A percentile compares a stretch with the other conserved stretches of the same genome.
Conservation (phyloP, 495 filamentous ascomycete genomes). For the Apiosordaria backusii region DNA sequence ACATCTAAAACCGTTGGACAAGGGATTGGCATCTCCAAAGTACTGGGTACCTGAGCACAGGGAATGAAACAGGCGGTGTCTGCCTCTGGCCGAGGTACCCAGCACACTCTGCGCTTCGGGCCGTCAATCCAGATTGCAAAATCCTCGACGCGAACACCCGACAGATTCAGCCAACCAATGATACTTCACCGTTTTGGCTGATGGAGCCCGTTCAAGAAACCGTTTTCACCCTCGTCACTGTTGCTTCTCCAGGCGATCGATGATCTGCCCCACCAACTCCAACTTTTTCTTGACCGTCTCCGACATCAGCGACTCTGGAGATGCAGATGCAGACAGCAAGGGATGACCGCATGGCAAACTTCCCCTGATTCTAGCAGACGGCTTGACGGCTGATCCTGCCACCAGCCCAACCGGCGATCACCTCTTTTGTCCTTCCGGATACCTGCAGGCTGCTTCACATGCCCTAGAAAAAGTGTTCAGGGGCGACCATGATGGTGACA, state of each 20-base stretch:
- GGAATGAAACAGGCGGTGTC: neutral
- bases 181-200: conserved; percentile 4
- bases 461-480: neutral
- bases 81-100: conserved; percentile 21
- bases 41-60: conserved; percentile 17
- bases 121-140: conserved; percentile 36
- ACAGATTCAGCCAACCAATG: conserved; percentile 30
- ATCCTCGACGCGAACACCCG: conserved; percentile 17
- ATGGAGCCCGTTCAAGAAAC: conserved; percentile 23
- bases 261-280: conserved; percentile 9
- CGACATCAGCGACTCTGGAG: conserved; percentile 1
- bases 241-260: conserved; percentile 1
- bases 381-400: neutral
- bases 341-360: conserved; percentile 4
- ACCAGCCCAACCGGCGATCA: neutral
- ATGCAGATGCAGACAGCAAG: conserved; percentile 15
- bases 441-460: too few relatives aligned
- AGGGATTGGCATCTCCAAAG: neutral
- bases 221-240: conserved; percentile 12
- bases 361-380: neutral
- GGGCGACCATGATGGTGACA: too few relatives aligned
- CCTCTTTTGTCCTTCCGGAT: neutral
- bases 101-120: conserved; percentile 26
- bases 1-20: conserved; percentile 7
- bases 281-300: conserved; percentile 6